Percentiles rank a stretch among this genome's conserved stretches.
phyloP scores from a whole-genome alignment of 108 stramenopile genomes.

The Mayamaea pseudoterrestris region DNA sequence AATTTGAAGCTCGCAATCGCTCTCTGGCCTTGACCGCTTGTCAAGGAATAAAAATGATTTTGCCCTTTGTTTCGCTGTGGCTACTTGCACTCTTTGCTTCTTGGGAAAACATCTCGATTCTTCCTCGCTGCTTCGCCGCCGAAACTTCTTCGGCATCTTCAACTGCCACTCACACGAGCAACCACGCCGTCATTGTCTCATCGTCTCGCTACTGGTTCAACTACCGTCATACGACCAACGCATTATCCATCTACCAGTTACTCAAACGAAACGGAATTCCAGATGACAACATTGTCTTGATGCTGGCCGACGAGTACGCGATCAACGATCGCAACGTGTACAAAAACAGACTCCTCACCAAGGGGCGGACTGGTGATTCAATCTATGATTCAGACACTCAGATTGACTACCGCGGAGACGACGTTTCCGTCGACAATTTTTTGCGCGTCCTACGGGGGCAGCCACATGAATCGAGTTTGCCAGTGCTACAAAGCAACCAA shows the following conservation, averaged over 20 bases:
- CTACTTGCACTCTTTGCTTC: too few species aligned
- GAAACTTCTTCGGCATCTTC: too few species aligned
- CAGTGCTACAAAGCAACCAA: slow-evolving; percentile 19
- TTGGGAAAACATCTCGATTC: too few species aligned
- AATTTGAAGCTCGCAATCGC: too few species aligned
- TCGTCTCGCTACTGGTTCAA: slow-evolving; percentile 89
- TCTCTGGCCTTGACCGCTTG: too few species aligned
- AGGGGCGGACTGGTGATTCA: slow-evolving; percentile 15
- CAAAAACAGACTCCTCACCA: slow-evolving; percentile 50
- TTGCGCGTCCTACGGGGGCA: slow-evolving; percentile 54
- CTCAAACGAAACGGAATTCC: slow-evolving; percentile 46
- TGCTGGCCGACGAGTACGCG: slow-evolving; percentile 83
- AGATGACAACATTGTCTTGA: slow-evolving; percentile 76
- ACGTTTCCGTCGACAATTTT: slow-evolving; percentile 91
- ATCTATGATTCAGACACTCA: slow-evolving; percentile 52
- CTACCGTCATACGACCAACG: slow-evolving; percentile 87
- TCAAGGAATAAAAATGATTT: too few species aligned
- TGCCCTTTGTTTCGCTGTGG: too few species aligned
- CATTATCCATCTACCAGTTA: slow-evolving; percentile 60
- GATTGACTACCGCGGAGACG: slow-evolving; percentile 87
- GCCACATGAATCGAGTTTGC: slow-evolving; percentile 7
- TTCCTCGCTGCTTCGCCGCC: too few species aligned
- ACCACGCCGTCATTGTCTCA: slow-evolving; percentile 66
- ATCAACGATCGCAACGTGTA: slow-evolving; percentile 58
- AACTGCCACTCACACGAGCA: slow-evolving; percentile 3